phyloP scores from a whole-genome alignment of 2,329 filamentous ascomycete genomes.

The Aspergillus melleus region DNA sequence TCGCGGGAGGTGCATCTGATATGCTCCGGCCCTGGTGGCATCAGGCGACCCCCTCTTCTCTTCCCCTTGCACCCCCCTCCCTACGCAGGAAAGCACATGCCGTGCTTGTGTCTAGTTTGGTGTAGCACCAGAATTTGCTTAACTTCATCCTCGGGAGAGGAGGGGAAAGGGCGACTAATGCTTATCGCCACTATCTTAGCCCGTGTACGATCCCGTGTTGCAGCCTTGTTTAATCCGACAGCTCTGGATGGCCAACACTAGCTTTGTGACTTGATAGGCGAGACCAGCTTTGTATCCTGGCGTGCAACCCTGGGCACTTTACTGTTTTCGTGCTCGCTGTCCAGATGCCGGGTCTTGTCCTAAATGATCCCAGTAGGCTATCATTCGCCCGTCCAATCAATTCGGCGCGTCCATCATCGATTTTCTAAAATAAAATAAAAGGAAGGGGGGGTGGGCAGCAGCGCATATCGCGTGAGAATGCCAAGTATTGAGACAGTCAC shows the following conservation, averaged over 20 bases:
- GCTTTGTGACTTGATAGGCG: constrained; percentile 3
- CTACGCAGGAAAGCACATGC: constrained; percentile 10
- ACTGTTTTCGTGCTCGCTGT: constrained; percentile 4
- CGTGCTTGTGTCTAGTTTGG: background rate
- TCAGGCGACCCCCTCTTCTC: constrained; percentile 4
- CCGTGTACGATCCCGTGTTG: background rate
- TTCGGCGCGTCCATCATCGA: background rate
- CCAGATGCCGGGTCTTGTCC: constrained; percentile 5
- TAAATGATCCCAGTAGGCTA: constrained; percentile 10
- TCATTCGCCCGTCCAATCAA: constrained; percentile 8
- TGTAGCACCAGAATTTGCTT: constrained; percentile 8
- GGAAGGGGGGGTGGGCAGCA: constrained; percentile 1
- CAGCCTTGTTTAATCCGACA: background rate
- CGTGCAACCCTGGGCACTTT: constrained; percentile 8
- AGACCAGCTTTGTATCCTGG: constrained; percentile 2
- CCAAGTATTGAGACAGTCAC: constrained; percentile 10
- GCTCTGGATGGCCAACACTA: background rate
- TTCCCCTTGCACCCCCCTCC: background rate
- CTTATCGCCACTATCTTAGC: constrained; percentile 8
- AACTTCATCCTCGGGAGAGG: background rate
- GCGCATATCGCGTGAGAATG: constrained; percentile 15
- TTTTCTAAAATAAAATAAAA: background rate
- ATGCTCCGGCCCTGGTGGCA: background rate
- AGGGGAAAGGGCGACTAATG: background rate
- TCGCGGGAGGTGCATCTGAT: background rate